A percentile compares a stretch with the other conserved stretches of the same genome.
phyloP scores from a whole-genome alignment of 306 rosid genomes.

The Gynostemma pentaphyllum region DNA sequence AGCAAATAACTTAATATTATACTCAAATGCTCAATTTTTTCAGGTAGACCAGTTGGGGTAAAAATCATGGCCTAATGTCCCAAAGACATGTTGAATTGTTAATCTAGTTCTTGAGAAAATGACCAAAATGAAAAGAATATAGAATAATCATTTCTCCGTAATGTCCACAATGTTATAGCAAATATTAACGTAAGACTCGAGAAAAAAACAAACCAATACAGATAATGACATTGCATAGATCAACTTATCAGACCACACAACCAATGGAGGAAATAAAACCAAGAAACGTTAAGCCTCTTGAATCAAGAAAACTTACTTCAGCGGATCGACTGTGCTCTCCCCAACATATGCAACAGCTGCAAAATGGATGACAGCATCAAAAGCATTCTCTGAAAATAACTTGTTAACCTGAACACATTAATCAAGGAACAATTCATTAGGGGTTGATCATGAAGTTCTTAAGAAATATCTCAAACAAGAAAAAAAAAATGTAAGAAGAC shows the following conservation, averaged over 20 bases:
- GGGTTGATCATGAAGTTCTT: not conserved
- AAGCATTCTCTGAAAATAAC: constrained; percentile 78
- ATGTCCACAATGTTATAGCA: no score
- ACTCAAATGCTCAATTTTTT: constrained; percentile 17
- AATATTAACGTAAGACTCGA: no score
- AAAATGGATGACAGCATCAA: constrained; percentile 98
- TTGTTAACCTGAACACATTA: constrained; percentile 46
- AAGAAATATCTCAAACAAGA: not conserved
- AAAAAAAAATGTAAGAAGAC: constrained; percentile 11
- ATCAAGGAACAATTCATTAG: not conserved
- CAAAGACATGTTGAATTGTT: not conserved
- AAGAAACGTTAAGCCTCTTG: not conserved
- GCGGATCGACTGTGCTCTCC: constrained; percentile 92
- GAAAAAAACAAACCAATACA: no score
- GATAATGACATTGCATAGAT: no score
- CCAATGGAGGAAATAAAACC: no score
- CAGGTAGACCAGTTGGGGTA: not conserved
- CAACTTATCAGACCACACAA: no score
- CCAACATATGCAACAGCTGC: constrained; percentile 99
- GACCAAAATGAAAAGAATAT: not conserved
- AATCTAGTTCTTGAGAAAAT: not conserved
- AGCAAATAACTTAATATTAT: not conserved
- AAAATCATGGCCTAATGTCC: not conserved
- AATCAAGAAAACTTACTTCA: constrained; percentile 49
- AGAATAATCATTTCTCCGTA: no score